A percentile compares a stretch with the other conserved stretches of the same genome.
phyloP scores from a whole-genome alignment of 2,329 filamentous ascomycete species.

The Xylariales sp. region DNA sequence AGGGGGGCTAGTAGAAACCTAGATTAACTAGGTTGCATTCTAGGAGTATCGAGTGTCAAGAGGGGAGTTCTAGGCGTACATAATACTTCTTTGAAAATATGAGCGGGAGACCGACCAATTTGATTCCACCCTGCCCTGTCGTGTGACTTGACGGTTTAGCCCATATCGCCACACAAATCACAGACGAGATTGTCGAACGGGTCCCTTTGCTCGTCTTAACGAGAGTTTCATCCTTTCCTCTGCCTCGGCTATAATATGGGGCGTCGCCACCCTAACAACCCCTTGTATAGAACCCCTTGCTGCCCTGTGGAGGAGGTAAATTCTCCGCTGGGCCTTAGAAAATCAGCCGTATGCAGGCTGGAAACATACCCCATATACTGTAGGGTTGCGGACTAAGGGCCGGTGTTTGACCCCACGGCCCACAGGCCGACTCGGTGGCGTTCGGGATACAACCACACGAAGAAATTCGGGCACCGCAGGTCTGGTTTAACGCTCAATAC shows the following conservation, averaged over 20 bases:
- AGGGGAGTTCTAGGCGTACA: no score
- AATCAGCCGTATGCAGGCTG: background rate
- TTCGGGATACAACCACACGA: conserved; percentile 14
- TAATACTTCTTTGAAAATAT: background rate
- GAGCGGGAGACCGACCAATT: background rate
- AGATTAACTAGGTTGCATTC: background rate
- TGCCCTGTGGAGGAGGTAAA: background rate
- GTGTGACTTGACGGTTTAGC: conserved; percentile 8
- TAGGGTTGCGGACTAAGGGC: conserved; percentile 5
- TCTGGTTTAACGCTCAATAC: background rate
- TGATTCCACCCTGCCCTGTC: background rate
- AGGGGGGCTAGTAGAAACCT: background rate
- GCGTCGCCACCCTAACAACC: background rate
- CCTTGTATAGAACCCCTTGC: background rate
- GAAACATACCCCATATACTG: conserved; percentile 1
- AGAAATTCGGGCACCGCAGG: background rate
- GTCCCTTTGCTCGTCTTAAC: background rate
- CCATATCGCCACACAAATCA: conserved; percentile 1
- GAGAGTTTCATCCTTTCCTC: background rate
- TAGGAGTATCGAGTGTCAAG: background rate
- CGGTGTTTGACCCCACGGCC: background rate
- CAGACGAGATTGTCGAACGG: background rate
- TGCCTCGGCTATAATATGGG: background rate
- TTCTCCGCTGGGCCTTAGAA: background rate
- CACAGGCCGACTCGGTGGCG: background rate